Evolutionary conservation across 2,329 filamentous ascomycete species (phyloP), one percentile per base, ranked within the genome.

Genomic region (Paraconiothyrium brasiliense): DNA sequence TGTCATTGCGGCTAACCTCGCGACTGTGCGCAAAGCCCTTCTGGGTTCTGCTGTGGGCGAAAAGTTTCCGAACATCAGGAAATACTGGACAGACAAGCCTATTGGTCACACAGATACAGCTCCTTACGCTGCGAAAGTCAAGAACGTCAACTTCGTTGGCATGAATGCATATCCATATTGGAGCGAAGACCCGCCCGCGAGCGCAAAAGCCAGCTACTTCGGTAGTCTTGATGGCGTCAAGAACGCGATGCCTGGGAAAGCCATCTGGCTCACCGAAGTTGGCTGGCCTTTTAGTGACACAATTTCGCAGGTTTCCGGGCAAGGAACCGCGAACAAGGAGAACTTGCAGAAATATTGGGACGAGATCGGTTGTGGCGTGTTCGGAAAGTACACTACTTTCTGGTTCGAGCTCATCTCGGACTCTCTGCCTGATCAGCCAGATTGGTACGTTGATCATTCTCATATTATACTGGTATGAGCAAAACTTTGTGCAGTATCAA

Each of bases 1-100:
- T 0, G 85, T 87, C 39, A 81, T 96, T 46, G 84, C 86, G 63
- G 73, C 80, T 54, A 93, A 92, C 78, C 67, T 77, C 44, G 58
- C 63, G 0, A 58, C 63, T 24, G 70, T 77, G 6, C 68, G 64
- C 16, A 54, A 66, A 4, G 46, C 85, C 4, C 85, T 95, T 71
- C 73, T 84, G 35, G 35, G 39, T 9, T 27, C n/a, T 30, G 39
- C 24, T 22, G 46, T 55, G 8, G 52, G 11, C 13, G n/a, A 30
- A 46, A 4, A 14, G 24, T 46, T 52, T 30, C 48, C 30, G 51
- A 54, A 43, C 39, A 51, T 49, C 27, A 24, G 7, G 24, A 78
- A 80, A 11, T 71, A 69, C 32, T 69, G 70, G 67, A 54, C 66
- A 37, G 50, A 54, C 27, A 84, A 82, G 32, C 83, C 87, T 8